Evolutionary conservation across 164 flowering plant genomes (phyloP), one percentile per base, ranked within the genome.

Genomic region (Hamamelis virginiana): DNA sequence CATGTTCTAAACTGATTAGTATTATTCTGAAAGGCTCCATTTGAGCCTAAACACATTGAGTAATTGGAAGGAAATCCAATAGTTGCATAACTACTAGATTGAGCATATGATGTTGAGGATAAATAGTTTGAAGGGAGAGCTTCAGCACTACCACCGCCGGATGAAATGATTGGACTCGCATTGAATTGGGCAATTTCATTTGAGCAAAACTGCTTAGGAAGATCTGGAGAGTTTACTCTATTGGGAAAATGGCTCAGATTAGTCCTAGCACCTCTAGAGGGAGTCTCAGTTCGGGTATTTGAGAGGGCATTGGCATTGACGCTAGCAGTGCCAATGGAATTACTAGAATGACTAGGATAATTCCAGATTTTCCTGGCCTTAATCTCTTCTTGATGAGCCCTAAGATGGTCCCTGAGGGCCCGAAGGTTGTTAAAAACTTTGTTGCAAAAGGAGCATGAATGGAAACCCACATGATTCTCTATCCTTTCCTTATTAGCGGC

Each of bases 341-440:
- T 53, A 15, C 58, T n/a, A 27, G 53, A 62, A 55, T 5, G 41
- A 56, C 38, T n/a, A n/a, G 62, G 62, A 44, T 9, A 43, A 19
- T 62, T 67, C 67, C 26, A 41, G 47, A n/a, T 67, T 67, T 22
- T 67, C 68, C 28, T 25, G 4, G 62, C n/a, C 16, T 1, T 48
- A n/a, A 44, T 52, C 38, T 66, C 56, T 13, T 19, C 55, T 15
- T 67, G 60, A 67, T 67, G 67, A 45, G 67, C 4, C 48, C 33
- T 67, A 55, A 73, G 71, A 61, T 72, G 75, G n/a, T 67, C 71
- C 27, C 63, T 63, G 26, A 62, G 61, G 45, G 71, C 71, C 52
- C n/a, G 71, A 15, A 26, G 52, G 59, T 51, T 61, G 14, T n/a
- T 28, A 48, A 72, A 72, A 45, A 43, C 47, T 22, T 62, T 62